Conservation (phyloP, 208 protist species). For the Tetramitus jugosus region DNA sequence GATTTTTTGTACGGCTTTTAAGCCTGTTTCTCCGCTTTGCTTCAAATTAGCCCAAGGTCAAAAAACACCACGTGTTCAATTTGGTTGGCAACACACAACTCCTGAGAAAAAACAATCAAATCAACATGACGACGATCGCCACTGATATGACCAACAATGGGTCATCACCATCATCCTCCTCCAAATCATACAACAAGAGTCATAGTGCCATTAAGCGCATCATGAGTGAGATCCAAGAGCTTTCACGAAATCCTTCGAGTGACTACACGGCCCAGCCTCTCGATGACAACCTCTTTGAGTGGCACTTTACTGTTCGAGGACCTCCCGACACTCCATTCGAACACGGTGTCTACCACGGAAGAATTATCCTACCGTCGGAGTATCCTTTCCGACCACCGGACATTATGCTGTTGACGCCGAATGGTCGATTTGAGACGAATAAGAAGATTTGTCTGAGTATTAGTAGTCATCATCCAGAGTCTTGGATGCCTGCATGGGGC, state of each 20-base stretch:
- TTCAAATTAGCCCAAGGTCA: no score
- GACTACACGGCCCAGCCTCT: slow-evolving; percentile 35
- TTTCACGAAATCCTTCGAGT: slow-evolving; percentile 14
- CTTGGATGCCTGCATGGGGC: slow-evolving; percentile 67
- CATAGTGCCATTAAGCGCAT: slow-evolving; percentile 37
- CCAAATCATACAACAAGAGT: no score
- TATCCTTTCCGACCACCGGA: slow-evolving; percentile 74
- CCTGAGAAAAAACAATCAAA: no score
- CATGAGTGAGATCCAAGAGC: slow-evolving; percentile 28
- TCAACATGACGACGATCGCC: no score
- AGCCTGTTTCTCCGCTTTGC: no score
- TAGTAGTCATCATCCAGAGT: slow-evolving; percentile 71
- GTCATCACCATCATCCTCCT: no score
- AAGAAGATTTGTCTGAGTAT: slow-evolving; percentile 72
- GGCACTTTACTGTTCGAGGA: slow-evolving; percentile 43
- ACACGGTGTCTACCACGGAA: slow-evolving; percentile 71
- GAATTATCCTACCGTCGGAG: slow-evolving; percentile 57
- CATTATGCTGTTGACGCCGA: slow-evolving; percentile 71
- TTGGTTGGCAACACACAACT: no score
- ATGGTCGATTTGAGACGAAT: slow-evolving; percentile 62
- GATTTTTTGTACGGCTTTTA: no score
- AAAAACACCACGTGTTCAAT: no score
- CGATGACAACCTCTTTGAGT: slow-evolving; percentile 43
- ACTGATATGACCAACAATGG: no score
- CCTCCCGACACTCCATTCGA: slow-evolving; percentile 44